Conservation (phyloP, 2,329 filamentous ascomycete genomes). For the Sporothrix globosa region DNA sequence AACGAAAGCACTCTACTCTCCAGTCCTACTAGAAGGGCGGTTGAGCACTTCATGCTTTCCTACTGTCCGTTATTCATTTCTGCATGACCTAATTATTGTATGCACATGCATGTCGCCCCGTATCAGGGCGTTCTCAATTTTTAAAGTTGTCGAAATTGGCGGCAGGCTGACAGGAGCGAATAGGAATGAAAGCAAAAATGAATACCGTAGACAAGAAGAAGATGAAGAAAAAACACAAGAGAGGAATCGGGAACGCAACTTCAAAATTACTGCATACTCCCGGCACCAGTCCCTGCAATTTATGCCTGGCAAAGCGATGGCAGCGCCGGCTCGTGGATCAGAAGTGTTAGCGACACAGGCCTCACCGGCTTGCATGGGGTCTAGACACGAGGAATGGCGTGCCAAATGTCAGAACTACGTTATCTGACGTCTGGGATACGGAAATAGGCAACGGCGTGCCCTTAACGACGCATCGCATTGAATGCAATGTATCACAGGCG, state of each 20-base stretch:
- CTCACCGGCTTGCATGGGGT: conserved; percentile 6
- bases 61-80: conserved; percentile 7
- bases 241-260: background rate
- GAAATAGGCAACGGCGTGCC: background rate
- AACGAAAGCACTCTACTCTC: background rate
- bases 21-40: background rate
- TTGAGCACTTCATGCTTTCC: background rate
- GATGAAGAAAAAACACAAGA: background rate
- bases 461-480: background rate
- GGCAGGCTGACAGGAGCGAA: conserved; percentile 15
- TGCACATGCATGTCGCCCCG: conserved; percentile 27
- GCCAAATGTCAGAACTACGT: background rate
- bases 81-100: conserved; percentile 26
- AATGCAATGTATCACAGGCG: conserved; percentile 17
- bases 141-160: conserved; percentile 20
- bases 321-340: background rate
- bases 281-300: conserved; percentile 23
- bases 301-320: conserved; percentile 27
- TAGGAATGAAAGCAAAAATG: background rate
- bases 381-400: conserved; percentile 10
- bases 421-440: background rate
- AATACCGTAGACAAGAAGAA: background rate
- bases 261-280: conserved; percentile 13
- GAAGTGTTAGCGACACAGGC: background rate
- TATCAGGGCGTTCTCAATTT: background rate